These are phyloP conservation scores for Albifimbria verrucaria DNA, from an alignment of 2,329 filamentous ascomycete genomes.

Conservation along the genomic window DNA sequence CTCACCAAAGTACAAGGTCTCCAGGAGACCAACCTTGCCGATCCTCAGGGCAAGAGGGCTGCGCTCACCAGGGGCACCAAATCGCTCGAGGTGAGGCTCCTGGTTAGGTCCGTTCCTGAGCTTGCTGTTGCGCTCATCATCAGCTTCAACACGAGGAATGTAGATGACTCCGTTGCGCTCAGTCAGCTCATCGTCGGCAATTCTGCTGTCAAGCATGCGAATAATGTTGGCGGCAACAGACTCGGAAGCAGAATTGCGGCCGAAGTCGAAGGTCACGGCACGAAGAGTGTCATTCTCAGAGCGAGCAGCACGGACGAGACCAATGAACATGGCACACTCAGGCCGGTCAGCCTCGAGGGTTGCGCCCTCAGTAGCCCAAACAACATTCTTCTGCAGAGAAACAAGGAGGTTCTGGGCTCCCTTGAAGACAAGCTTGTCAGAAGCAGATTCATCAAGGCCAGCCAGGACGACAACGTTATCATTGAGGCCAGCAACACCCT, in stretches of 20 bases:
- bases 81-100: constrained; percentile 15
- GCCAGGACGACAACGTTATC: constrained; percentile 17
- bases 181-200: constrained; percentile 17
- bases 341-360: constrained; percentile 10
- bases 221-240: constrained; percentile 11
- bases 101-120: constrained; percentile 18
- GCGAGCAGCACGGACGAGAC: constrained; percentile 11
- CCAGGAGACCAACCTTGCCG: constrained; percentile 20
- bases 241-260: constrained; percentile 2
- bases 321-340: constrained; percentile 13
- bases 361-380: constrained; percentile 13
- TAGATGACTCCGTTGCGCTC: constrained; percentile 18
- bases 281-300: constrained; percentile 13
- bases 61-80: constrained; percentile 7
- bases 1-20: constrained; percentile 23
- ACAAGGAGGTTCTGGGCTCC: constrained; percentile 15
- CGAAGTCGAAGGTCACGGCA: constrained; percentile 13
- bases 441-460: constrained; percentile 13
- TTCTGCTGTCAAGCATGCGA: constrained; percentile 11
- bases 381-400: constrained; percentile 14
- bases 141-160: constrained; percentile 17
- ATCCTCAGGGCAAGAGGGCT: constrained; percentile 13
- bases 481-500: constrained; percentile 3
- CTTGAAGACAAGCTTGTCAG: constrained; percentile 12
- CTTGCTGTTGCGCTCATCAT: constrained; percentile 19